A percentile compares a stretch with the other conserved stretches of the same genome.
phyloP scores from a whole-genome alignment of 1,284 basidiomycete species.

The Trichosporon ovoides region DNA sequence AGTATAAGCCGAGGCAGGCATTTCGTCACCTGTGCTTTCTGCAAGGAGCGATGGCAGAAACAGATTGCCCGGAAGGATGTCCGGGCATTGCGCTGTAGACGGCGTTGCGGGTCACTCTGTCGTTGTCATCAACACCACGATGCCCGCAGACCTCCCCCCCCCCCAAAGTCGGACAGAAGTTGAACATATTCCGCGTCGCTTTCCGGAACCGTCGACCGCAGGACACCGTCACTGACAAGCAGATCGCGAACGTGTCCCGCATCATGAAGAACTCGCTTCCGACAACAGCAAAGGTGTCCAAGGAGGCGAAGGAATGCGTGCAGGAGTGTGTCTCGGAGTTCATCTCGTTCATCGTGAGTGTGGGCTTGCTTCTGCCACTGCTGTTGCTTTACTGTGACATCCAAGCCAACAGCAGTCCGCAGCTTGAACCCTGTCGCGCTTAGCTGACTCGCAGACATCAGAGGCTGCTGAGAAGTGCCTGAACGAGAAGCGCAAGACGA shows the following conservation, averaged over 20 bases:
- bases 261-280: conserved; percentile 92
- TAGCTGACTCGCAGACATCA: conserved; percentile 33
- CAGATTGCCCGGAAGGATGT: too few relatives aligned
- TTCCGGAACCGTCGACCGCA: background rate
- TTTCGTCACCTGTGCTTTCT: too few relatives aligned
- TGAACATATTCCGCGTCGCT: background rate
- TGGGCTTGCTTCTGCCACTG: background rate
- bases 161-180: too few relatives aligned
- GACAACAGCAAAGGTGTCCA: conserved; percentile 88
- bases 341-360: conserved; percentile 76
- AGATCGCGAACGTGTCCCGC: conserved; percentile 92
- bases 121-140: too few relatives aligned
- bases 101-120: too few relatives aligned
- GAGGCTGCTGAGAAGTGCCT: conserved; percentile 83
- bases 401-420: background rate
- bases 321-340: conserved; percentile 96
- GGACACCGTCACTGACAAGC: background rate
- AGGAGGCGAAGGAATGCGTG: conserved; percentile 93
- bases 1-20: conserved; percentile 34
- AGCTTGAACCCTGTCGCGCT: background rate
- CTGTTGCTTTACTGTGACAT: background rate
- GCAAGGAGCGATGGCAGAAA: too few relatives aligned
- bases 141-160: too few relatives aligned
- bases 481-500: conserved; percentile 93
- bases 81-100: too few relatives aligned